Evolutionary conservation across 1,284 basidiomycete genomes (phyloP).

Genomic region (Cryptococcus depauperatus): DNA sequence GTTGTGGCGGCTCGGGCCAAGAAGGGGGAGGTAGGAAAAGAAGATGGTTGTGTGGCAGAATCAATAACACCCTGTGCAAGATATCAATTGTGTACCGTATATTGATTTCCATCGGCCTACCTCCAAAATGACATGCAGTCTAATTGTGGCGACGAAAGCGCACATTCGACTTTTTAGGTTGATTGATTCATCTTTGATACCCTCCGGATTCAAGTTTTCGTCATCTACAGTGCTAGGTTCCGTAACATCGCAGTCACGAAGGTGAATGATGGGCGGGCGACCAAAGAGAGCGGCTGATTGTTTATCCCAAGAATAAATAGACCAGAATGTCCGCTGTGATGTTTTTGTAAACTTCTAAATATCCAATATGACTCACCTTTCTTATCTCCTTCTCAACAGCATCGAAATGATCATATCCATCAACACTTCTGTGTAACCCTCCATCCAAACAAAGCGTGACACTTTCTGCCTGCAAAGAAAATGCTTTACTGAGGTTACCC

Average conservation of each 20-base stretch:
- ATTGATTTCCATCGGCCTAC: no score
- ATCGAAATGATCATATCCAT: constrained; percentile 80
- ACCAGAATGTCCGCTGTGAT: constrained; percentile 73
- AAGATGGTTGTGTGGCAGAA: constrained; percentile 45
- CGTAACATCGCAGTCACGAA: constrained; percentile 76
- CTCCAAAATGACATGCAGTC: constrained; percentile 75
- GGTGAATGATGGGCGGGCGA: constrained; percentile 68
- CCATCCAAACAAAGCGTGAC: constrained; percentile 73
- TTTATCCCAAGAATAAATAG: constrained; percentile 88
- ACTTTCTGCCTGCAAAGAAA: constrained; percentile 71
- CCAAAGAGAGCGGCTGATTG: constrained; percentile 71
- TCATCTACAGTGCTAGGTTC: constrained; percentile 79
- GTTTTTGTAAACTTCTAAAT: not conserved
- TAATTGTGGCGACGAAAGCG: constrained; percentile 65
- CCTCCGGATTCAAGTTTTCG: constrained; percentile 69
- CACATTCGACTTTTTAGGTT: constrained; percentile 65
- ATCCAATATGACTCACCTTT: constrained; percentile 46
- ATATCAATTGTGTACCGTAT: no score
- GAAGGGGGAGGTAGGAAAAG: constrained; percentile 44
- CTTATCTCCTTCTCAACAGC: constrained; percentile 77
- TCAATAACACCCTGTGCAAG: constrained; percentile 49
- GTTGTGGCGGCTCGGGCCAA: constrained; percentile 43
- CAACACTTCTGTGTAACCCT: constrained; percentile 73
- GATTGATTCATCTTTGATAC: constrained; percentile 57
- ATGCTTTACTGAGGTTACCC: constrained; percentile 76